Evolutionary conservation across 1,139 yeast genomes (phyloP), one percentile per base, ranked within the genome.

Genomic region (Yamadazyma trypodendri): DNA sequence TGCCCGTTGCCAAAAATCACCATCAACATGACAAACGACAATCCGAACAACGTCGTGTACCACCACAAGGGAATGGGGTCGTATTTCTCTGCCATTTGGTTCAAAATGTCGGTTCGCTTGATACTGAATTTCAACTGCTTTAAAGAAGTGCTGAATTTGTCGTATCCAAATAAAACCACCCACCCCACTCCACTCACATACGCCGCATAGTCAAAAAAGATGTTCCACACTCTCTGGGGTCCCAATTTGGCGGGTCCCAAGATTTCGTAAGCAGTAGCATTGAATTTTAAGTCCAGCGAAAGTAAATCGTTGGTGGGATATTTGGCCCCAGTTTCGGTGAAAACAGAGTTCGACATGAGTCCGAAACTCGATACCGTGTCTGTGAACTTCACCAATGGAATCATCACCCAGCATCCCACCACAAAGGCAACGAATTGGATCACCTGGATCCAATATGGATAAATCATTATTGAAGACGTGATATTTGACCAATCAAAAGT

Each of bases 161-260:
- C 51, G 51, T 55, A 61, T 9, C 75, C 67, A 55, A 61, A 68
- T 32, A 68, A 41, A 23, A 65, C 44, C 18, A 74, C 65, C 78
- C 78, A 73, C 1, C 63, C 58, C 6, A 72, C 50, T 0, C 78
- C 77, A 49, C 75, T 68, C 1, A 68, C 47, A 45, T 73, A 74
- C 0, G 78, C 75, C 2, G 77, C 79, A 43, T 70, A 74, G 45
- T 73, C 79, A 43, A 73, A 74, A 42, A 74, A 72, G 51, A 71
- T 70, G 44, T 70, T 70, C 73, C 77, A 70, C 2, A 71, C 67
- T 38, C 75, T 55, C 49, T 72, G 78, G 4, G 74, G 64, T 0
- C 78, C 77, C 17, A 59, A 41, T 33, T 61, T 46, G 24, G 68
- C 65, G 1, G 73, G 72, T 0, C 76, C 76, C 37, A 56, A 55